Evolutionary conservation across 1,284 basidiomycete species (phyloP).

Genomic region (Thelephora terrestris): DNA sequence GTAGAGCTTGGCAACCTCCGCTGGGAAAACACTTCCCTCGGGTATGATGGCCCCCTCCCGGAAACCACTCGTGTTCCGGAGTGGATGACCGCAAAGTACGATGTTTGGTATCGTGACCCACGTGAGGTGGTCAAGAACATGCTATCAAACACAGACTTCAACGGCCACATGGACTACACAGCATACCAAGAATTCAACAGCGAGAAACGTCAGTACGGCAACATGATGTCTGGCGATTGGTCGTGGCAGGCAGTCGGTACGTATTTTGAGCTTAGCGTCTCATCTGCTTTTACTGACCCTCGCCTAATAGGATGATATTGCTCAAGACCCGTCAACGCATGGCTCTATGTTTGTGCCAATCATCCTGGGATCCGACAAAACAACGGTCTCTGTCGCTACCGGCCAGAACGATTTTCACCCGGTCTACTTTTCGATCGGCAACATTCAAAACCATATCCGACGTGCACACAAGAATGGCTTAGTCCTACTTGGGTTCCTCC

Average conservation of each 20-base stretch:
- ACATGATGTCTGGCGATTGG: conserved; percentile 15
- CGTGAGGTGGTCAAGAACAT: background rate
- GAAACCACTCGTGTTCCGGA: background rate
- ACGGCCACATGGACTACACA: conserved; percentile 13
- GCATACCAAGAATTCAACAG: conserved; percentile 11
- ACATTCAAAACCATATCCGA: conserved; percentile 15
- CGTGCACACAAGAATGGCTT: conserved; percentile 16
- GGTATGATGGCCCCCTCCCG: conserved; percentile 5
- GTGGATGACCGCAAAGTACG: background rate
- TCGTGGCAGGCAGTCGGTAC: conserved; percentile 11
- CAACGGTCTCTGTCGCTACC: conserved; percentile 19
- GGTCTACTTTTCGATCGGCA: conserved; percentile 15
- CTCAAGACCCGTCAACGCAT: conserved; percentile 6
- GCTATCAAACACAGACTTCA: background rate
- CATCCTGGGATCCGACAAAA: too few species aligned
- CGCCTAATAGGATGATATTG: background rate
- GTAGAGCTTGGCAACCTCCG: too few species aligned
- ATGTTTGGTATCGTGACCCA: background rate
- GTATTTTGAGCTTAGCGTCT: conserved; percentile 2
- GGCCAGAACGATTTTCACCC: conserved; percentile 18
- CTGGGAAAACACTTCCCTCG: conserved; percentile 7
- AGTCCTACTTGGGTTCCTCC: conserved; percentile 15
- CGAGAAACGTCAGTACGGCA: conserved; percentile 1
- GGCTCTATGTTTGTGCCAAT: conserved; percentile 8
- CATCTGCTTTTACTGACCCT: background rate